These are phyloP conservation scores for Cryptosporidium meleagridis DNA, from an alignment of 169 alveolate species.

Conservation along the genomic window DNA sequence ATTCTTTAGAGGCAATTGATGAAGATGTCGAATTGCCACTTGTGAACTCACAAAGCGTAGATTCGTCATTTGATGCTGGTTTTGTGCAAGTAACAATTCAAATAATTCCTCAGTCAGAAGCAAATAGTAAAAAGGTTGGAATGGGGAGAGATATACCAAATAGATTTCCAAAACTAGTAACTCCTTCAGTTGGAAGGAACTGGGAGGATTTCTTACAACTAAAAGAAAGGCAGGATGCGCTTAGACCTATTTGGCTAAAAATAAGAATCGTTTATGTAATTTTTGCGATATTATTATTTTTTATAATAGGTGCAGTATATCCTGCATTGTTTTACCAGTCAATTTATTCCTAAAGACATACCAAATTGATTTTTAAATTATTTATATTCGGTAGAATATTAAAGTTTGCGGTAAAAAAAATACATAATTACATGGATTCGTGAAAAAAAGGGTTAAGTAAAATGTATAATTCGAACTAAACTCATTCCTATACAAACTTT, in stretches of 20 bases:
- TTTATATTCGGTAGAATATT: background rate
- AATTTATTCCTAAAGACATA: background rate
- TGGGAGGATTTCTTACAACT: slow-evolving; percentile 88
- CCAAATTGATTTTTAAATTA: background rate
- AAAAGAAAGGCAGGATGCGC: slow-evolving; percentile 48
- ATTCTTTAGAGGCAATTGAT: slow-evolving; percentile 82
- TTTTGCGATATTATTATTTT: slow-evolving; percentile 27
- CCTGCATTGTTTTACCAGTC: slow-evolving; percentile 73
- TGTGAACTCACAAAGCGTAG: slow-evolving; percentile 81
- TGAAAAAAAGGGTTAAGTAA: background rate
- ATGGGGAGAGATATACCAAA: slow-evolving; percentile 91
- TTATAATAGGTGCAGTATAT: slow-evolving; percentile 62
- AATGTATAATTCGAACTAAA: background rate
- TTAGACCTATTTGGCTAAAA: slow-evolving; percentile 62
- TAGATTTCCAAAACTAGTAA: slow-evolving; percentile 87
- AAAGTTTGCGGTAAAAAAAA: background rate
- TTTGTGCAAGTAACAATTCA: slow-evolving; percentile 89
- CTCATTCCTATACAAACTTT: background rate
- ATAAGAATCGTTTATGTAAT: slow-evolving; percentile 43
- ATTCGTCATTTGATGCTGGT: slow-evolving; percentile 82
- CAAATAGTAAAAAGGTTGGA: slow-evolving; percentile 88
- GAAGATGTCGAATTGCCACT: slow-evolving; percentile 87
- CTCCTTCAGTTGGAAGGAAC: slow-evolving; percentile 90
- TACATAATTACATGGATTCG: background rate
- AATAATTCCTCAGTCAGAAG: slow-evolving; percentile 90